Evolutionary conservation across 768 basidiomycete species (phyloP).

Genomic region (Rhodotorula kratochvilovae): DNA sequence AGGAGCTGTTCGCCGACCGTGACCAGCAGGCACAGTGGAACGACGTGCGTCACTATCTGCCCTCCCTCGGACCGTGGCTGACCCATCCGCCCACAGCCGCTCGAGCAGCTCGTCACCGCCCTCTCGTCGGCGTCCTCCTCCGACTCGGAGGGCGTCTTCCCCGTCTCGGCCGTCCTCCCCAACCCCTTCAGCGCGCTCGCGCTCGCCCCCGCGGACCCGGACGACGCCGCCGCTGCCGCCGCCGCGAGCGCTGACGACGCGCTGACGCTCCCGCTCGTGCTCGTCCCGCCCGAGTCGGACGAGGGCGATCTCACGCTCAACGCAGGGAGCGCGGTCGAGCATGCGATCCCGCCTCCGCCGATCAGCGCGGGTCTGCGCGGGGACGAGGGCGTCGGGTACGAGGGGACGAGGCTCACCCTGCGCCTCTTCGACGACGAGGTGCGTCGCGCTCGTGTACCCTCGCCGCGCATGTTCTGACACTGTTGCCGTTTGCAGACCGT

Average conservation of each 20-base stretch:
- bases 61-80: background rate
- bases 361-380: constrained; percentile 53
- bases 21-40: constrained; percentile 48
- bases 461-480: too few species aligned
- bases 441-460: too few species aligned
- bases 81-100: constrained; percentile 54
- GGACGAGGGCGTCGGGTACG: constrained; percentile 54
- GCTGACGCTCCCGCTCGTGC: constrained; percentile 68
- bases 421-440: constrained; percentile 60
- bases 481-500: constrained; percentile 5
- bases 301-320: constrained; percentile 58
- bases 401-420: constrained; percentile 47
- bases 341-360: constrained; percentile 4
- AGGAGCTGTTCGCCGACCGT: constrained; percentile 56
- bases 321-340: background rate
- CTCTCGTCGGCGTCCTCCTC: constrained; percentile 62
- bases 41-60: constrained; percentile 30
- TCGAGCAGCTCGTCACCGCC: constrained; percentile 66
- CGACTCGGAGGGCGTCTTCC: constrained; percentile 49
- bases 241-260: constrained; percentile 48
- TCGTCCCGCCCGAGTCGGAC: constrained; percentile 82
- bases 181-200: constrained; percentile 44
- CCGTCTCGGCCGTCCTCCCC: constrained; percentile 37
- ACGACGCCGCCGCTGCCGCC: constrained; percentile 50
- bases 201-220: constrained; percentile 61